Base-by-base conservation (phyloP, 1,284 basidiomycete species). In the Malassezia brasiliensis region DNA sequence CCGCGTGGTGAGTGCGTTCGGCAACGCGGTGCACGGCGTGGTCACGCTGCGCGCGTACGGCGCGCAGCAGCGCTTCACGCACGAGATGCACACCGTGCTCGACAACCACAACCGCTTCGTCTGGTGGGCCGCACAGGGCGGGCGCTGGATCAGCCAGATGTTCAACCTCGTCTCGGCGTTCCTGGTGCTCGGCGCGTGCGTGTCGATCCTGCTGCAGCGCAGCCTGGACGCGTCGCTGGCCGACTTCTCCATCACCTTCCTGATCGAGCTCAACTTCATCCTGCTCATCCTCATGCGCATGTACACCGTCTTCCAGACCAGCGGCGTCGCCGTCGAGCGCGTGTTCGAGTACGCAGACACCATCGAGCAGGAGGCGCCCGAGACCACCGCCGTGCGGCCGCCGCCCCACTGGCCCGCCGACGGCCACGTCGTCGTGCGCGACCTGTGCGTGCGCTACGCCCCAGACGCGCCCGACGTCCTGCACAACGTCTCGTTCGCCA, bases 31-130 rank as follows among this genome's bases (percentile, higher is more conserved):
- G 34, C 60, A 63, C 34, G 79, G 80, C 19, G 77, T 79, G 56
- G 73, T 75, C 0, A 78, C 78, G 0, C 78, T 81, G 36, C 74
- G 80, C 28, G 77, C 79, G 0, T 81, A 78, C 52, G 79, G 78
- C 46, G 79, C 79, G 50, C 72, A 74, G 17, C 73, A 75, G 5
- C 71, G 78, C 9, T 80, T 80, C 68, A 74, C 77, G 42, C 55
- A 71, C 25, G 75, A 78, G 50, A 63, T 78, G 19, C 72, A 79
- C 59, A 50, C 70, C 9, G 73, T 77, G 20, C 56, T 80, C 20
- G 79, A 81, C 62, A 75, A 72, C 52, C 79, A 52, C 50, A 68
- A 72, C 37, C 64, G 67, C 47, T 65, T 70, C 30, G 45, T 57
- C 47, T 63, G 62, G 54, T 61, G 73, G 46, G 64, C 62, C 36